phyloP scores from a whole-genome alignment of 1,284 basidiomycete species.

The Cryptococcus sp. region DNA sequence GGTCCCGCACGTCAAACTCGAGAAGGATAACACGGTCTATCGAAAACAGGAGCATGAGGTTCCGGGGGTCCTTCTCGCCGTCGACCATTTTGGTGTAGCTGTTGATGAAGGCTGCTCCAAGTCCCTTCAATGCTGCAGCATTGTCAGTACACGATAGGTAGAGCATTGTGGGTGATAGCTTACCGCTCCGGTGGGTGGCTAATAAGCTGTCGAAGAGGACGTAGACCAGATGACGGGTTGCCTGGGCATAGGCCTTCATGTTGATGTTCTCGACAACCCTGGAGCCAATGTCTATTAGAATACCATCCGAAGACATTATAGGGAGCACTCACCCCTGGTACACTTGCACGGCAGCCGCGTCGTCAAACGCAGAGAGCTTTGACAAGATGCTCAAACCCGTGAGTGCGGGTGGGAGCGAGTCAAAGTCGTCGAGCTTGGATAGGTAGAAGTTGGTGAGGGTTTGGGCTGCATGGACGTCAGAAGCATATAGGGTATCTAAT shows the following conservation, averaged over 20 bases:
- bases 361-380: conserved; percentile 63
- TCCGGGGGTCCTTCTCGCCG: conserved; percentile 96
- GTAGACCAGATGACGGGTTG: conserved; percentile 77
- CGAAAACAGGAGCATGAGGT: conserved; percentile 84
- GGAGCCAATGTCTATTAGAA: conserved; percentile 12
- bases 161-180: conserved; percentile 22
- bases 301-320: neutral
- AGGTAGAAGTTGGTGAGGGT: conserved; percentile 80
- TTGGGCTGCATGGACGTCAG: conserved; percentile 56
- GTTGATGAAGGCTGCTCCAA: conserved; percentile 67
- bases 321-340: conserved; percentile 60
- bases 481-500: neutral
- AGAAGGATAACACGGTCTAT: conserved; percentile 79
- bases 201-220: conserved; percentile 76
- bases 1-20: conserved; percentile 74
- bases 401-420: conserved; percentile 72
- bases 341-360: conserved; percentile 66
- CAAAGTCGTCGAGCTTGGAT: conserved; percentile 79
- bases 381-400: conserved; percentile 69
- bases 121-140: conserved; percentile 61
- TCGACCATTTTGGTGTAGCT: conserved; percentile 78
- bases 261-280: conserved; percentile 76
- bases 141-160: neutral
- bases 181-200: conserved; percentile 68
- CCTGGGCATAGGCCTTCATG: conserved; percentile 77